A percentile compares a stretch with the other conserved stretches of the same genome.
phyloP scores from a whole-genome alignment of 176 grass and related monocot species.

The Thalia dealbata region DNA sequence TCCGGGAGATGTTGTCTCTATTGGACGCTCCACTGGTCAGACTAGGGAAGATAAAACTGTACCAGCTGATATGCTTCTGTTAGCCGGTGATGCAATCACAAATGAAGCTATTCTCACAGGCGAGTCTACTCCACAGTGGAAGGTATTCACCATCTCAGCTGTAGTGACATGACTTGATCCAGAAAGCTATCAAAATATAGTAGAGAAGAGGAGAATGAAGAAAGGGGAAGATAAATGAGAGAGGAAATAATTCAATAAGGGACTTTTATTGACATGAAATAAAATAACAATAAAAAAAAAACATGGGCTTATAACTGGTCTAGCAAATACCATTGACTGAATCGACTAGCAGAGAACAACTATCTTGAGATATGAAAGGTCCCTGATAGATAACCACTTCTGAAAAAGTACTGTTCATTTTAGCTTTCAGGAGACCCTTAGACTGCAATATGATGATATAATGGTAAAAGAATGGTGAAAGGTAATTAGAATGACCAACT shows the following conservation, averaged over 20 bases:
- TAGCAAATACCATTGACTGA: neutral
- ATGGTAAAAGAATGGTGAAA: neutral
- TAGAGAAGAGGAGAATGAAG: too few species aligned
- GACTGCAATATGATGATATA: too few species aligned
- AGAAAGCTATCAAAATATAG: neutral
- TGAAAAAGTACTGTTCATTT: neutral
- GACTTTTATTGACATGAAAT: too few species aligned
- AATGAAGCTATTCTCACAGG: constrained; percentile 99
- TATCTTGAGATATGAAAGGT: neutral
- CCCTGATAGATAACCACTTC: neutral
- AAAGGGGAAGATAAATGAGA: neutral
- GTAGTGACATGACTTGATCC: neutral
- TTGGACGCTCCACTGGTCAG: constrained; percentile 63
- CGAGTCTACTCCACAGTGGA: constrained; percentile 99
- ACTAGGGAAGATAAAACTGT: constrained; percentile 93
- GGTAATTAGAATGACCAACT: neutral
- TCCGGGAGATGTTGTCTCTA: constrained; percentile 93
- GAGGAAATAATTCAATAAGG: too few species aligned
- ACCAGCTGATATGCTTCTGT: constrained; percentile 88
- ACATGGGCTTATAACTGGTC: neutral
- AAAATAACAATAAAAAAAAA: too few species aligned
- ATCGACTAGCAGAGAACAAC: too few species aligned
- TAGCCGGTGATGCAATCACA: constrained; percentile 77
- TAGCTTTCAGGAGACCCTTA: neutral
- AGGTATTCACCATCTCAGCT: constrained; percentile 33